A percentile compares a stretch with the other conserved stretches of the same genome.
Conservation (phyloP, 1,284 basidiomycete genomes). For the Inonotus obliquus region DNA sequence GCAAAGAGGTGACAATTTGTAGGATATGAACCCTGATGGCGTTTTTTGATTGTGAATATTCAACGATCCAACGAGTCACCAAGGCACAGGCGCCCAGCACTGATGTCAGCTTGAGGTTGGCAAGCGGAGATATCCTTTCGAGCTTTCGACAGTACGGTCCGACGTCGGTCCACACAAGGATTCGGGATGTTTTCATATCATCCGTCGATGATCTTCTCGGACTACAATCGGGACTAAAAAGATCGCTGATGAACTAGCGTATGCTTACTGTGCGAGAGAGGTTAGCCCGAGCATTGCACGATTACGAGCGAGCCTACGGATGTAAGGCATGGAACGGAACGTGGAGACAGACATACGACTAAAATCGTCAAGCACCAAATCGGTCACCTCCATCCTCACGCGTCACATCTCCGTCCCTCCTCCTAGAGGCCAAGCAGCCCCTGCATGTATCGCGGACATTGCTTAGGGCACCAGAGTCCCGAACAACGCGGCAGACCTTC, state of each 20-base stretch:
- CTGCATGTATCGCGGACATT: no score
- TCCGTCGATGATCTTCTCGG: constrained; percentile 1
- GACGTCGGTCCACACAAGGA: neutral
- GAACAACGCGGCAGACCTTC: neutral
- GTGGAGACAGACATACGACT: neutral
- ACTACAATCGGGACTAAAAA: neutral
- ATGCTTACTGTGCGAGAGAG: neutral
- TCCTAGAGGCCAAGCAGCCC: neutral
- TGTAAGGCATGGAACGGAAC: neutral
- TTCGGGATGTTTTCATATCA: neutral
- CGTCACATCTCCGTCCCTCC: neutral
- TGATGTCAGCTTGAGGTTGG: neutral
- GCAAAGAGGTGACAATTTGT: neutral
- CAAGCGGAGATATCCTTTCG: neutral
- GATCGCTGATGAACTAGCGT: neutral
- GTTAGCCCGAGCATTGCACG: neutral
- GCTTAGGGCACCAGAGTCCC: neutral
- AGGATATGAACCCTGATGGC: neutral
- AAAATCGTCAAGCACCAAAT: neutral
- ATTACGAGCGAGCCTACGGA: neutral
- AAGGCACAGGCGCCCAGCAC: neutral
- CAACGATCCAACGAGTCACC: neutral
- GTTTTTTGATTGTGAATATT: neutral
- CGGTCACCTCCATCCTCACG: neutral
- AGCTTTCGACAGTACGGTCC: neutral